These are phyloP conservation scores for Astrephomene gubernaculifera DNA, from an alignment of 139 green algal species.

Conservation along the genomic window DNA sequence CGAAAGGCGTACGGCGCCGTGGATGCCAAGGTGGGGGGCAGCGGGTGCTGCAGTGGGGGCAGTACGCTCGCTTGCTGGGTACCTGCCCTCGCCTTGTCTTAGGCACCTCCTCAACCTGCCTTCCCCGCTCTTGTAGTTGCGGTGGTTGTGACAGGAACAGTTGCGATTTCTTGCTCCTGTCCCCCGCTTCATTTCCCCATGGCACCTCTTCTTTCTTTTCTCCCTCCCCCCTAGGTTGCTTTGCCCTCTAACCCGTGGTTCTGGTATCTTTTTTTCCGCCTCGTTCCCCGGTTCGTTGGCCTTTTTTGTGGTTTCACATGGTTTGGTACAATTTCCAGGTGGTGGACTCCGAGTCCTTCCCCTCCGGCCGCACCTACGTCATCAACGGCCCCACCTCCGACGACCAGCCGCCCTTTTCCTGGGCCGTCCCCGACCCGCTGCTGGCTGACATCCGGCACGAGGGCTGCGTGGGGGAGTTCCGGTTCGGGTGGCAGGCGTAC, in stretches of 20 bases:
- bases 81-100: not conserved
- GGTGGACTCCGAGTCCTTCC: conserved; percentile 39
- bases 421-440: conserved; percentile 12
- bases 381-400: conserved; percentile 51
- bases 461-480: conserved; percentile 43
- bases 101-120: not conserved
- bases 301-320: not conserved
- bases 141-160: no score
- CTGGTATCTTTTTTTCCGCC: not conserved
- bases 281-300: not conserved
- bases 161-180: not conserved
- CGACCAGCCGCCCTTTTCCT: conserved; percentile 50
- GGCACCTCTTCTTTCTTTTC: not conserved
- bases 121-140: no score
- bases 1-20: conserved; percentile 48
- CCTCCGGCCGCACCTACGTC: not conserved
- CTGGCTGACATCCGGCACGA: conserved; percentile 4
- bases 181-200: not conserved
- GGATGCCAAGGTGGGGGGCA: conserved; percentile 48
- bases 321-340: not conserved
- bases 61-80: not conserved
- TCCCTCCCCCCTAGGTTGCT: not conserved
- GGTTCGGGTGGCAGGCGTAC: conserved; percentile 46
- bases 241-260: not conserved
- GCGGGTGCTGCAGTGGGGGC: not conserved